phyloP scores from a whole-genome alignment of 441 rosid species.

The Mallotus japonicus region DNA sequence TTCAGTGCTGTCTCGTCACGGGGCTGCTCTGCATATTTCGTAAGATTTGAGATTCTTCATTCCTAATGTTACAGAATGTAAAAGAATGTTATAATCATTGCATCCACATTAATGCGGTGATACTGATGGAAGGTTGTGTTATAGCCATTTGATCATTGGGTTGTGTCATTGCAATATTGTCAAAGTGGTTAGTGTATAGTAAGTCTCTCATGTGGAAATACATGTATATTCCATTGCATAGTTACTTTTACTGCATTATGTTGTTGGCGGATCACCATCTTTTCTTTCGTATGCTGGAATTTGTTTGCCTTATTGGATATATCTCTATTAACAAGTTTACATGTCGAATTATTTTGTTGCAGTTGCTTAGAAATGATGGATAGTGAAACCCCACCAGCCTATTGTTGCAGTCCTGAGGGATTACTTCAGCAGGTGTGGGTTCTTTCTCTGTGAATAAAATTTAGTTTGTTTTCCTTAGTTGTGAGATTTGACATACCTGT shows the following conservation, averaged over 20 bases:
- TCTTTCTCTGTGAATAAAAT: conserved; percentile 14
- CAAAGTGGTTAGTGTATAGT: neutral
- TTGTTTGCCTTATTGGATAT: neutral
- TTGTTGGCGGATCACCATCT: neutral
- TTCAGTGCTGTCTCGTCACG: conserved; percentile 62
- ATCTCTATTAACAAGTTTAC: neutral
- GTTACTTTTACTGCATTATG: neutral
- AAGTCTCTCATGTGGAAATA: neutral
- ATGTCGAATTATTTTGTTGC: conserved; percentile 5
- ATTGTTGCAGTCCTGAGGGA: conserved; percentile 71
- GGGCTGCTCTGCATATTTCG: conserved; percentile 62
- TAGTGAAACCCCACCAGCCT: conserved; percentile 44
- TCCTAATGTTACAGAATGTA: neutral
- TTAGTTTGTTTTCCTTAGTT: neutral
- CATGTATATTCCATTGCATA: neutral
- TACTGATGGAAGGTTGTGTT: neutral
- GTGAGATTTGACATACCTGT: neutral
- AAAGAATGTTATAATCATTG: neutral
- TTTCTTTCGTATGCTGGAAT: neutral
- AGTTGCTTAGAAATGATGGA: conserved; percentile 23
- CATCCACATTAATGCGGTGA: neutral
- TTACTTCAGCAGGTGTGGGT: conserved; percentile 47
- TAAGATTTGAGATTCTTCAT: conserved; percentile 26
- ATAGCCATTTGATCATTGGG: neutral
- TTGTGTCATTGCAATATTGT: neutral